These are phyloP conservation scores for Zygosaccharomyces pseudobailii DNA, from an alignment of 1,139 yeast genomes.

Conservation along the genomic window DNA sequence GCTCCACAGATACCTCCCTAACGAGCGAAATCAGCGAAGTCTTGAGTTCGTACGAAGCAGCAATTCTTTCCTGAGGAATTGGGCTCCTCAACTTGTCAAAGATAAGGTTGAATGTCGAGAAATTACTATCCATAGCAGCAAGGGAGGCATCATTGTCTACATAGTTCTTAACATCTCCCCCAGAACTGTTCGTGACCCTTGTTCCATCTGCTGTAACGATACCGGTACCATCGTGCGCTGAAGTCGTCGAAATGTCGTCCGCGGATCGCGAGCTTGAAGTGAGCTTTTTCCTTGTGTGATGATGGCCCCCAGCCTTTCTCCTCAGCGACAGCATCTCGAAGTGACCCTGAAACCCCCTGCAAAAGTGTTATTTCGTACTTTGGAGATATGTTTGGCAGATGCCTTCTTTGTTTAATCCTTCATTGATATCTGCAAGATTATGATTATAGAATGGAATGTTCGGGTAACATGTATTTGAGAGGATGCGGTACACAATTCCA, in stretches of 20 bases:
- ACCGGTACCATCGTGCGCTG: constrained; percentile 22
- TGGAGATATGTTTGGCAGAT: background rate
- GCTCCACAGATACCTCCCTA: constrained; percentile 72
- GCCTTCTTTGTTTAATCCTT: background rate
- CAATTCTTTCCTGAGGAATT: constrained; percentile 45
- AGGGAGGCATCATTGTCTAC: constrained; percentile 21
- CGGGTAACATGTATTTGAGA: background rate
- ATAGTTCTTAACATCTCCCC: constrained; percentile 20
- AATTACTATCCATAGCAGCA: constrained; percentile 27
- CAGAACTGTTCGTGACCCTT: constrained; percentile 16
- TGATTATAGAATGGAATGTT: background rate
- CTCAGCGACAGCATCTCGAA: constrained; percentile 21
- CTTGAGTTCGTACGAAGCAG: constrained; percentile 63
- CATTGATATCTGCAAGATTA: background rate
- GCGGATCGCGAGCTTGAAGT: constrained; percentile 22
- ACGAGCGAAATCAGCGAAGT: constrained; percentile 65
- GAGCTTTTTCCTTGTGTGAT: constrained; percentile 23
- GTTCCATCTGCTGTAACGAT: constrained; percentile 18
- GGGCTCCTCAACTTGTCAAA: constrained; percentile 31
- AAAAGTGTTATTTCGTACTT: background rate
- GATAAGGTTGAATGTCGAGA: constrained; percentile 26
- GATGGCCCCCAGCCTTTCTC: constrained; percentile 23
- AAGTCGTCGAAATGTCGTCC: constrained; percentile 24
- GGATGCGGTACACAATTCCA: background rate
- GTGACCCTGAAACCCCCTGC: background rate